Evolutionary conservation across 2,329 filamentous ascomycete species (phyloP).

Genomic region (Diplocarpon rosae): DNA sequence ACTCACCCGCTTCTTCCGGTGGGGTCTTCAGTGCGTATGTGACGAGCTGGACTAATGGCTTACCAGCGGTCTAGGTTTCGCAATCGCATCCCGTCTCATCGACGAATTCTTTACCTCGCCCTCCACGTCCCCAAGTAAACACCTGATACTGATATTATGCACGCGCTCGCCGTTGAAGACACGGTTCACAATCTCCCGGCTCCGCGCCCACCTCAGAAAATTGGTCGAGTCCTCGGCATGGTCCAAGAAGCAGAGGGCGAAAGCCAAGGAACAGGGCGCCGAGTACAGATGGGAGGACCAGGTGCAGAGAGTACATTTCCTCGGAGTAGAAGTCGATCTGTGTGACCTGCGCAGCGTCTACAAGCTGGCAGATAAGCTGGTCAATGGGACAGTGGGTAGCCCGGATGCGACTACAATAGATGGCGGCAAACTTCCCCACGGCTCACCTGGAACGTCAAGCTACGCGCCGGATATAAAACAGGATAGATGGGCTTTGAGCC

Average conservation of each 20-base stretch:
- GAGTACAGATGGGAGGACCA: constrained; percentile 36
- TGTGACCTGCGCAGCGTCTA: constrained; percentile 44
- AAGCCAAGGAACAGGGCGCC: constrained; percentile 44
- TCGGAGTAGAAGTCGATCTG: constrained; percentile 48
- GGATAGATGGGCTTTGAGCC: constrained; percentile 30
- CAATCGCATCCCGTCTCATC: constrained; percentile 73
- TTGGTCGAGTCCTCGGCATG: constrained; percentile 33
- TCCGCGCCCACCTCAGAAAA: constrained; percentile 50
- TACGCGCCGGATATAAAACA: constrained; percentile 21
- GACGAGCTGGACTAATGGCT: too few species aligned
- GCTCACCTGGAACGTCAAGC: constrained; percentile 24
- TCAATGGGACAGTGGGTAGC: constrained; percentile 26
- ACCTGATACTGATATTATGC: constrained; percentile 72
- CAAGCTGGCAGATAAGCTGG: constrained; percentile 21
- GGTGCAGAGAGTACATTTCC: constrained; percentile 43
- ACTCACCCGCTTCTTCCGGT: too few species aligned
- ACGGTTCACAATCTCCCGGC: constrained; percentile 53
- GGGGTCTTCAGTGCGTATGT: too few species aligned
- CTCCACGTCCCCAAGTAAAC: constrained; percentile 51
- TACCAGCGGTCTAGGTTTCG: constrained; percentile 72
- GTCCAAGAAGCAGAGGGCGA: constrained; percentile 35
- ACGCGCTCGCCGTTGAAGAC: constrained; percentile 70
- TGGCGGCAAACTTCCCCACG: constrained; percentile 23
- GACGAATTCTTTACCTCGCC: constrained; percentile 73
- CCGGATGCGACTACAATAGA: constrained; percentile 26